Percentiles rank a stretch among this genome's conserved stretches.
These are phyloP conservation scores for Nicotiana knightiana DNA, from an alignment of 257 asterid genomes.

Conservation along the genomic window DNA sequence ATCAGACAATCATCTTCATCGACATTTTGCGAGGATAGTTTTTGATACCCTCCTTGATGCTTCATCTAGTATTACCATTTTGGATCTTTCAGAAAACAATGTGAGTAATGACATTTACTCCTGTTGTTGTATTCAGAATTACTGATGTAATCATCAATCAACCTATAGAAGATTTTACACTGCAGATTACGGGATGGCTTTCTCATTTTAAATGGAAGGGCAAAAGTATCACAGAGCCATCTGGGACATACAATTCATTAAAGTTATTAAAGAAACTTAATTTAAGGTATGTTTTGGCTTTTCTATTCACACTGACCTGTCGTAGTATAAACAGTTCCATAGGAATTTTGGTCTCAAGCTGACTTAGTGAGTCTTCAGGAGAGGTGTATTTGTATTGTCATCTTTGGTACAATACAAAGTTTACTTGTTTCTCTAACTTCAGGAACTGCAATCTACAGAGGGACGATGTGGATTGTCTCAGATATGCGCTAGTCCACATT, in stretches of 20 bases:
- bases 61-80: conserved; percentile 48
- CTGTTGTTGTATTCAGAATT: conserved; percentile 7
- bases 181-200: conserved; percentile 81
- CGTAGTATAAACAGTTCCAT: background rate
- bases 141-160: conserved; percentile 3
- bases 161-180: conserved; percentile 10
- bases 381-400: background rate
- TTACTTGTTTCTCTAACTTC: conserved; percentile 20
- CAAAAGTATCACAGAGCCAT: conserved; percentile 23
- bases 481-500: conserved; percentile 51
- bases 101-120: conserved; percentile 38
- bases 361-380: background rate
- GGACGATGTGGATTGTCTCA: conserved; percentile 65
- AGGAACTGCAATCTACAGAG: conserved; percentile 57
- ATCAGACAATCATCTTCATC: conserved; percentile 56
- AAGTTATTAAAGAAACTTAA: conserved; percentile 59
- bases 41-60: conserved; percentile 57
- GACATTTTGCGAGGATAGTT: conserved; percentile 48
- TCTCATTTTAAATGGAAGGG: conserved; percentile 51
- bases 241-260: conserved; percentile 52
- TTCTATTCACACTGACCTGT: background rate
- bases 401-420: conserved; percentile 5
- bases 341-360: background rate
- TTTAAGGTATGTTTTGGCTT: conserved; percentile 56
- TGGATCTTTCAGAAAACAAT: conserved; percentile 87